Evolutionary conservation across 352 stramenopile genomes (phyloP), one percentile per base, ranked within the genome.

Genomic region (Globisporangium carolinianum): DNA sequence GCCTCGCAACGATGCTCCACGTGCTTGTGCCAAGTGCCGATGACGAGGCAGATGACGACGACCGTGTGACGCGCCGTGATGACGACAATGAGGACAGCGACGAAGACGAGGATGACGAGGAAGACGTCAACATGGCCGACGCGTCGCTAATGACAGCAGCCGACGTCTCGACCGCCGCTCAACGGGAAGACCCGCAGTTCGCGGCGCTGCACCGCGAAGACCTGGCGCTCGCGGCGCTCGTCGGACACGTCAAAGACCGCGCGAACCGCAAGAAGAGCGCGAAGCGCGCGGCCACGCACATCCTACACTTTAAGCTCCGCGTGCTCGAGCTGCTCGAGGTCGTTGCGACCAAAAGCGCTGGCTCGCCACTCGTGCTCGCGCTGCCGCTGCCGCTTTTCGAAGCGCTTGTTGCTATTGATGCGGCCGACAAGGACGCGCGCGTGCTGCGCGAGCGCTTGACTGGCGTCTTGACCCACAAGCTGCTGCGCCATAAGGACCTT

Each of bases 301-400:
- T 81, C 37, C 71, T 92, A 55, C 85, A 95, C 71, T 95, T 95
- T 69, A 84, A 95, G 62, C 62, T 95, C 53, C 85, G 85, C 41
- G 83, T 93, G 38, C 55, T 95, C 18, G 83, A 95, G 53, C 57
- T 95, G 65, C 68, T 95, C 43, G 68, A 87, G 54, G 65, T 91
- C 60, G 90, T 88, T 58, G 78, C 77, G 24, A 67, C 68, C 10
- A 66, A 76, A 48, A 63, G 59, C 37, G 55, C 61, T 0, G 63
- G 71, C 50, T 68, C 60, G 39, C 51, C 58, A 8, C 61, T 76
- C 35, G 67, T 83, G 47, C 55, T 90, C 51, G 60, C 63, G 8
- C 65, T 93, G 47, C 70, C 89, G 46, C 58, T 73, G 41, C 82
- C 84, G 62, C 69, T 94, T 8, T 87, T 91, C 58, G 62, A 75